A percentile compares a stretch with the other conserved stretches of the same genome.
Evolutionary conservation across 768 basidiomycete genomes (phyloP).

Genomic region (Suillus clintonianus): DNA sequence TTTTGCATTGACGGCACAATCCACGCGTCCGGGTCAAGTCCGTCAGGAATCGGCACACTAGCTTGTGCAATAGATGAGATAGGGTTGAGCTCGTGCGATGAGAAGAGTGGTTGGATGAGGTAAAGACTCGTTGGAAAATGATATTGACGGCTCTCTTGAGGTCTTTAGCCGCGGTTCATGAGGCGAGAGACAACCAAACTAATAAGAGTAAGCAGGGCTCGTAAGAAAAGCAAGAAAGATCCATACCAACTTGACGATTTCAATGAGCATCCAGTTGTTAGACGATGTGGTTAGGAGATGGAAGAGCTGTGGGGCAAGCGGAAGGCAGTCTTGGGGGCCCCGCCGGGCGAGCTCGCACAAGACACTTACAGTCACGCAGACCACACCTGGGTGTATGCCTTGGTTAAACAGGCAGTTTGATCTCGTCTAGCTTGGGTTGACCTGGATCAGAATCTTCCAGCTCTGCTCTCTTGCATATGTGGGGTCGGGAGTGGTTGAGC

Average conservation of each 20-base stretch:
- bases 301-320: conserved; percentile 90
- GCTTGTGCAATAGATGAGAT: conserved; percentile 80
- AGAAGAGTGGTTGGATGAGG: conserved; percentile 80
- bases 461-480: conserved; percentile 87
- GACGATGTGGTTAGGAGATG: conserved; percentile 90
- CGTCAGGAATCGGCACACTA: conserved; percentile 72
- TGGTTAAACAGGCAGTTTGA: conserved; percentile 2
- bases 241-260: conserved; percentile 91
- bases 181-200: conserved; percentile 95
- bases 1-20: too few relatives aligned
- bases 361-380: conserved; percentile 93
- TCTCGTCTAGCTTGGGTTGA: conserved; percentile 24
- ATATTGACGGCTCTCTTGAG: conserved; percentile 65
- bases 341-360: conserved; percentile 88
- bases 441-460: conserved; percentile 78
- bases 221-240: not conserved
- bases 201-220: conserved; percentile 8
- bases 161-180: conserved; percentile 83
- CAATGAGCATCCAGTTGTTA: conserved; percentile 99
- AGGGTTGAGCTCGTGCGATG: conserved; percentile 79
- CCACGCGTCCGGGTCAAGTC: too few relatives aligned
- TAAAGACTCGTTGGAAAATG: conserved; percentile 87
- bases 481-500: conserved; percentile 85
- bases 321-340: conserved; percentile 78
- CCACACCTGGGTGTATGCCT: conserved; percentile 60